Conservation (phyloP, 495 filamentous ascomycete genomes). For the Neurospora tetraspora region DNA sequence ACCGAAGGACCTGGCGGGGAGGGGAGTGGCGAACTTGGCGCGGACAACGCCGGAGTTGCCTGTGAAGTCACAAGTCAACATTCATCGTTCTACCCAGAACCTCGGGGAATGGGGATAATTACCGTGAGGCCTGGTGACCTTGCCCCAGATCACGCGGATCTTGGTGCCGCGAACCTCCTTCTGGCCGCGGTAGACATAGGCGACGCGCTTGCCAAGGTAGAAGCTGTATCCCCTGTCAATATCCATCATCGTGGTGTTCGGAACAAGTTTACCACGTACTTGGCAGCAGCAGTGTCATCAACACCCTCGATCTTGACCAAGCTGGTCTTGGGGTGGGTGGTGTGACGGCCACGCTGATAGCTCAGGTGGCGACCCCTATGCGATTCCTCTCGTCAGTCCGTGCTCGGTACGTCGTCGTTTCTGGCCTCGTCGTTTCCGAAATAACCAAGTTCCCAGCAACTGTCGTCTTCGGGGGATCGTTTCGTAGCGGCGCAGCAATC, state of each 20-base stretch:
- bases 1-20: conserved; percentile 92
- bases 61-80: conserved; percentile 24
- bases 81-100: background rate
- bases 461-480: background rate
- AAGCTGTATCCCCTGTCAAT: conserved; percentile 43
- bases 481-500: background rate
- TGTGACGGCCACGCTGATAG: conserved; percentile 83
- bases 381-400: conserved; percentile 21
- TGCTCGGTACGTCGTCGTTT: conserved; percentile 18
- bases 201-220: conserved; percentile 92
- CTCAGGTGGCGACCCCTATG: conserved; percentile 81
- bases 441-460: background rate
- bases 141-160: conserved; percentile 98
- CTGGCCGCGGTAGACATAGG: conserved; percentile 92
- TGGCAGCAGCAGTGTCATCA: conserved; percentile 73
- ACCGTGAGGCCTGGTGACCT: conserved; percentile 92
- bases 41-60: conserved; percentile 95
- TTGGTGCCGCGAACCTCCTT: conserved; percentile 90
- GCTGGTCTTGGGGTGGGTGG: conserved; percentile 72
- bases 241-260: conserved; percentile 5
- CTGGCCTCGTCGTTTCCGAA: conserved; percentile 3
- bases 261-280: conserved; percentile 41
- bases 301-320: conserved; percentile 98
- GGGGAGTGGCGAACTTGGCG: conserved; percentile 89
- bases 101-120: conserved; percentile 21